A percentile compares a stretch with the other conserved stretches of the same genome.
phyloP scores from a whole-genome alignment of 768 basidiomycete species.

The Boletellus ananas region DNA sequence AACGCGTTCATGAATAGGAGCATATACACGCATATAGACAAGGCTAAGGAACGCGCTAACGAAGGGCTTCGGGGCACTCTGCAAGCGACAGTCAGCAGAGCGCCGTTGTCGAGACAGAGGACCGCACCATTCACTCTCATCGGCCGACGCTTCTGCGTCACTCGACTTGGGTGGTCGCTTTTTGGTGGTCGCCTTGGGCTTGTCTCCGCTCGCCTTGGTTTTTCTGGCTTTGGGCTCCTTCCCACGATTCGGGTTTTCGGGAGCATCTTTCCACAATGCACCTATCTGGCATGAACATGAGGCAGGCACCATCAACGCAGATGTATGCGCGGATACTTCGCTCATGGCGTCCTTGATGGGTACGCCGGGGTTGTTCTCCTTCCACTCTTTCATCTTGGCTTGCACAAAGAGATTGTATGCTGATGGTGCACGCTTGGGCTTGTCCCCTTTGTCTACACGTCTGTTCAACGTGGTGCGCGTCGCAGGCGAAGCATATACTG shows the following conservation, averaged over 20 bases:
- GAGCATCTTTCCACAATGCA: conserved; percentile 52
- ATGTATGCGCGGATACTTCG: conserved; percentile 30
- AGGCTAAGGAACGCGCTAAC: conserved; percentile 10
- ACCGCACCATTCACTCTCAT: conserved; percentile 21
- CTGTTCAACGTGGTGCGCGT: neutral
- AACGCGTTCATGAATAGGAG: neutral
- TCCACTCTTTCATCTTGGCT: conserved; percentile 55
- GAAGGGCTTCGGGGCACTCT: conserved; percentile 4
- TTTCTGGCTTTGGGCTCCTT: conserved; percentile 47
- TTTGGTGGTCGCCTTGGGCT: conserved; percentile 8
- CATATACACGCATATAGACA: conserved; percentile 10
- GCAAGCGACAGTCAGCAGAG: neutral
- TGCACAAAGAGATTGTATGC: conserved; percentile 59
- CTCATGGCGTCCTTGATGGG: conserved; percentile 53
- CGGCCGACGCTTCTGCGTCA: conserved; percentile 20
- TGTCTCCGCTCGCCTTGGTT: conserved; percentile 34
- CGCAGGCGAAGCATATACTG: conserved; percentile 10
- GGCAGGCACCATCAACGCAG: neutral
- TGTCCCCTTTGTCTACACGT: conserved; percentile 37
- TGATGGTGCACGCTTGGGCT: conserved; percentile 54
- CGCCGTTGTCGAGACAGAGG: neutral
- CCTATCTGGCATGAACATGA: conserved; percentile 43
- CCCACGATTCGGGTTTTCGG: conserved; percentile 63
- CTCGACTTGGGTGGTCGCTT: conserved; percentile 20
- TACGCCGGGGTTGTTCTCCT: conserved; percentile 45